These are phyloP conservation scores for Melanogaster broomeanus DNA, from an alignment of 768 basidiomycete species.

Conservation along the genomic window DNA sequence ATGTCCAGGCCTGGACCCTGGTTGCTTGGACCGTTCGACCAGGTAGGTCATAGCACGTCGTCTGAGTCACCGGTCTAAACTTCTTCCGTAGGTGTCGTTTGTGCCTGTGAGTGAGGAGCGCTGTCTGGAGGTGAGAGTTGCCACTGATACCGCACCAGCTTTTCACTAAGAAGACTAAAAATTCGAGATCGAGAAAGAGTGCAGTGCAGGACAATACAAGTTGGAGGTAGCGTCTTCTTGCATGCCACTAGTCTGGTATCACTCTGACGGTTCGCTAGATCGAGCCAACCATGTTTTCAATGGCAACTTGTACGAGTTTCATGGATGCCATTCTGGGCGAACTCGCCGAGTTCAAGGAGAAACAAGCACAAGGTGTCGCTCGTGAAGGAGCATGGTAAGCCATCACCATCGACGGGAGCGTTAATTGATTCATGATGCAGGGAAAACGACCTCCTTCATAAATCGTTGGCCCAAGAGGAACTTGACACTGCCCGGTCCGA, in stretches of 20 bases:
- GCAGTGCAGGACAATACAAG: conserved; percentile 52
- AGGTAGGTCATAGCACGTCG: conserved; percentile 32
- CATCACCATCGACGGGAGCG: not conserved
- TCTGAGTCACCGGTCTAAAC: not conserved
- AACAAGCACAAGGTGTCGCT: conserved; percentile 38
- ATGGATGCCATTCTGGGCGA: conserved; percentile 43
- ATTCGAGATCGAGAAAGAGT: conserved; percentile 47
- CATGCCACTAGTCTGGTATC: not conserved
- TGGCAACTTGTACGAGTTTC: conserved; percentile 49
- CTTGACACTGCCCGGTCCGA: not conserved
- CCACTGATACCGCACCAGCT: not conserved
- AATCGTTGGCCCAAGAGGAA: conserved; percentile 43
- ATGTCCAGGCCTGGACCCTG: too few relatives aligned
- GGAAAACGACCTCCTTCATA: conserved; percentile 41
- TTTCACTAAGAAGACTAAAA: not conserved
- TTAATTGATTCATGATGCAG: conserved; percentile 26
- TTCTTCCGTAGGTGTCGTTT: conserved; percentile 46
- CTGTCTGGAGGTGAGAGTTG: conserved; percentile 47
- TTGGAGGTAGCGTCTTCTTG: conserved; percentile 43
- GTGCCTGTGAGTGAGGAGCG: conserved; percentile 46
- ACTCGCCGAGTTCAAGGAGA: conserved; percentile 39
- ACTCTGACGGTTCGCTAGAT: conserved; percentile 36
- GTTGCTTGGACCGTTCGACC: conserved; percentile 64
- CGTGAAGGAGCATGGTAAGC: conserved; percentile 45
- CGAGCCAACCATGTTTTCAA: conserved; percentile 52